Conservation (phyloP, 345 rosid species). For the Corchorus capsularis region DNA sequence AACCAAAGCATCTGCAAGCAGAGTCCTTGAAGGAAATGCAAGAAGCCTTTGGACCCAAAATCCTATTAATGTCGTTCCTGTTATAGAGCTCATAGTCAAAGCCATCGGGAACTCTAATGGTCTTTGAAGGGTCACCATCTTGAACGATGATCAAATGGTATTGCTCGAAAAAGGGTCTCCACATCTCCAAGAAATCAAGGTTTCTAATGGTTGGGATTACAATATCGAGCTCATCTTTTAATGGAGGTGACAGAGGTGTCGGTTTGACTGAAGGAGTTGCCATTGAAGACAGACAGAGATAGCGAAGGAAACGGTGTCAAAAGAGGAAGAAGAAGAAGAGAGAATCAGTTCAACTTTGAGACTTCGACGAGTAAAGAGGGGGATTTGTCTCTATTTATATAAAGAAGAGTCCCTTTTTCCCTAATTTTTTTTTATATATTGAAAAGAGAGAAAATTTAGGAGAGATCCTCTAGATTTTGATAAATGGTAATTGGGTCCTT, state of each 20-base stretch:
- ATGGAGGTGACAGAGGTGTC: neutral
- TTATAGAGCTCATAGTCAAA: constrained; percentile 37
- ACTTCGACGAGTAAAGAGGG: neutral
- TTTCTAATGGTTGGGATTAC: constrained; percentile 38
- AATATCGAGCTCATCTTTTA: constrained; percentile 38
- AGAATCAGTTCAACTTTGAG: neutral
- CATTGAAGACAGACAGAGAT: neutral
- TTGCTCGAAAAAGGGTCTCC: constrained; percentile 43
- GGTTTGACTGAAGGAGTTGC: constrained; percentile 2
- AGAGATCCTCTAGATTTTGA: neutral
- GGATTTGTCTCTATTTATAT: neutral
- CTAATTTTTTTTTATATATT: neutral
- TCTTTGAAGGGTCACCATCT: constrained; percentile 39
- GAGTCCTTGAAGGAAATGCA: constrained; percentile 46
- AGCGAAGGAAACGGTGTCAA: neutral
- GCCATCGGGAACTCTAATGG: constrained; percentile 36
- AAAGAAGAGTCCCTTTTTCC: neutral
- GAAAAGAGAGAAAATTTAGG: neutral
- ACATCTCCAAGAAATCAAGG: constrained; percentile 43
- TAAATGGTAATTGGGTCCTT: neutral
- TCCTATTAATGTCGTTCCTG: constrained; percentile 33
- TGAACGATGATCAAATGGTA: constrained; percentile 43
- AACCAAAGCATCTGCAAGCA: constrained; percentile 63
- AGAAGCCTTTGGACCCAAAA: constrained; percentile 37
- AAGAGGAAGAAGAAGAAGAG: neutral